Evolutionary conservation across 176 grass and related monocot genomes (phyloP).

Genomic region (Pharus latifolius): DNA sequence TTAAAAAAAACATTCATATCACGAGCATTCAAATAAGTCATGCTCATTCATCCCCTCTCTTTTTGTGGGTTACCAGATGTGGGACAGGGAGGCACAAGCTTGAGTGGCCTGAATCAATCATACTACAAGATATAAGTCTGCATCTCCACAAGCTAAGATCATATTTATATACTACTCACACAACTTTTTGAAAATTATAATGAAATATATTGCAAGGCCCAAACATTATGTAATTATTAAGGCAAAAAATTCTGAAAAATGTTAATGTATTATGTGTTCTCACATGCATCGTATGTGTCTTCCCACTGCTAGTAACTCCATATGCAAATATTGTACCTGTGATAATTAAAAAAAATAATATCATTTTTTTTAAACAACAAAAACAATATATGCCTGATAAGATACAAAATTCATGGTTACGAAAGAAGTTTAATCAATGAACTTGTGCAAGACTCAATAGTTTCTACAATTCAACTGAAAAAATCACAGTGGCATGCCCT

Average conservation of each 20-base stretch:
- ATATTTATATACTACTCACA: not conserved
- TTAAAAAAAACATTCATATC: too few relatives aligned
- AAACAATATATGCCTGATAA: not conserved
- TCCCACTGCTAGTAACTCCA: constrained; percentile 98
- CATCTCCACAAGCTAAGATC: not conserved
- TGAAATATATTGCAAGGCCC: not conserved
- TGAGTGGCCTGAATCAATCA: too few relatives aligned
- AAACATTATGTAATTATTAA: not conserved
- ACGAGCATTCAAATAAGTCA: not conserved
- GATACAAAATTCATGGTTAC: not conserved
- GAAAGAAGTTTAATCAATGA: not conserved
- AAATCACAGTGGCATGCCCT: not conserved
- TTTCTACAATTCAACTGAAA: not conserved
- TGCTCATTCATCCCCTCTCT: not conserved
- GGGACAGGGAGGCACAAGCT: not conserved
- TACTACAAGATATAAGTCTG: not conserved
- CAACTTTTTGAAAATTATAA: not conserved
- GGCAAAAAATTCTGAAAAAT: not conserved
- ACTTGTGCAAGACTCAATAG: not conserved
- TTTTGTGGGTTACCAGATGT: not conserved
- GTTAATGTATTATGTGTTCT: constrained; percentile 22
- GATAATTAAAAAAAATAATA: not conserved
- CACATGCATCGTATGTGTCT: constrained; percentile 99
- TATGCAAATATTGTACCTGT: constrained; percentile 99
- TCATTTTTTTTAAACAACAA: constrained; percentile 11